phyloP scores from a whole-genome alignment of 495 filamentous ascomycete genomes.

The Aeminium ludgeri region DNA sequence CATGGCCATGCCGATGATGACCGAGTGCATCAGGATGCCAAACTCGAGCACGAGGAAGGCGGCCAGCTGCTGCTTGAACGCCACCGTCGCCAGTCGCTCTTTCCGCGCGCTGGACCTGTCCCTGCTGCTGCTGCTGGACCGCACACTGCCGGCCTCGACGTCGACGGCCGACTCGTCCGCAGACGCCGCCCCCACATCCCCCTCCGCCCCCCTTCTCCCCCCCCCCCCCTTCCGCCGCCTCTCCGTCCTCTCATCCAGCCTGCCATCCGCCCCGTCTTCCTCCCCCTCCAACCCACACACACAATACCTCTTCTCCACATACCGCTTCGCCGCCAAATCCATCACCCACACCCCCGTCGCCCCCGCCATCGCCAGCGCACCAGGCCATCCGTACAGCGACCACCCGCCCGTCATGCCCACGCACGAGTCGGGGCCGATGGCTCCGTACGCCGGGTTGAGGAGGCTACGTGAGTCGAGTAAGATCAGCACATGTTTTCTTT shows the following conservation, averaged over 20 bases:
- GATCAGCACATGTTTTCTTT: too few relatives aligned
- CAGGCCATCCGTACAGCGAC: constrained; percentile 65
- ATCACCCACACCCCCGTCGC: constrained; percentile 72
- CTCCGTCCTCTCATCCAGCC: too few relatives aligned
- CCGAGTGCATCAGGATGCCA: constrained; percentile 29
- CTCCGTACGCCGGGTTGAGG: constrained; percentile 60
- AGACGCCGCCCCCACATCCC: too few relatives aligned
- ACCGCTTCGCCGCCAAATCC: constrained; percentile 65
- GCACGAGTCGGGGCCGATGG: constrained; percentile 37
- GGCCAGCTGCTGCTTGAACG: constrained; percentile 32
- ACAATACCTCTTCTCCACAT: constrained; percentile 44
- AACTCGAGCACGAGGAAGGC: constrained; percentile 32
- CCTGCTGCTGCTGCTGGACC: too few relatives aligned
- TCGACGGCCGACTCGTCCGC: too few relatives aligned
- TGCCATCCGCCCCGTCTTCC: too few relatives aligned
- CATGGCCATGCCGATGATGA: constrained; percentile 30
- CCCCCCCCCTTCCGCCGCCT: too few relatives aligned
- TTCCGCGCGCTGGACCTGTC: too few relatives aligned
- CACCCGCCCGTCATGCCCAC: constrained; percentile 59
- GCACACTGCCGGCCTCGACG: too few relatives aligned
- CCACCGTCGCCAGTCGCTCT: constrained; percentile 22
- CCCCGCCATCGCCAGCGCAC: constrained; percentile 69
- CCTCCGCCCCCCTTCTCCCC: too few relatives aligned
- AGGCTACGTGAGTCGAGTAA: too few relatives aligned
- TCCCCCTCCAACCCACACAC: too few relatives aligned